A percentile compares a stretch with the other conserved stretches of the same genome.
Evolutionary conservation across 2,329 filamentous ascomycete species (phyloP).

Genomic region (Aspergillus texensis): DNA sequence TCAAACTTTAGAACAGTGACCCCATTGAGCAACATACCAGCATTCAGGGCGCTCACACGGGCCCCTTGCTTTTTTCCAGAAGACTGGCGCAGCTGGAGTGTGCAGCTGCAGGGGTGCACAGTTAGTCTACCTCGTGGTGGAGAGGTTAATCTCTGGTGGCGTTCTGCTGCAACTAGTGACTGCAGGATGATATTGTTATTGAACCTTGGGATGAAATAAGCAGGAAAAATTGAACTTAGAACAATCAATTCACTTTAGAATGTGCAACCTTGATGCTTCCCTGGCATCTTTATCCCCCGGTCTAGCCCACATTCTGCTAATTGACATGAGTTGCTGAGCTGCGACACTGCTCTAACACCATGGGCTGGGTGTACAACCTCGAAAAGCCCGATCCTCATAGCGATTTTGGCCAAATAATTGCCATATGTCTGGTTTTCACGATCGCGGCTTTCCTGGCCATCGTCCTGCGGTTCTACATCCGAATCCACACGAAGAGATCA

Average conservation of each 20-base stretch:
- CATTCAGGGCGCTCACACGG: not conserved
- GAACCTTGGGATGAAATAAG: not conserved
- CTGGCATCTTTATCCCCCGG: not conserved
- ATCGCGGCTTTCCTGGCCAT: conserved; percentile 26
- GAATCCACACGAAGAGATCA: conserved; percentile 21
- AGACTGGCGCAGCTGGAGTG: not conserved
- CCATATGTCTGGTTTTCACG: conserved; percentile 25
- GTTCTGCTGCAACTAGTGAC: not conserved
- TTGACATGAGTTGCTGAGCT: not conserved
- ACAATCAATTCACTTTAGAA: not conserved
- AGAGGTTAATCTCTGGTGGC: not conserved
- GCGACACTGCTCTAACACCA: conserved; percentile 10
- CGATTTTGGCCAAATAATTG: conserved; percentile 25
- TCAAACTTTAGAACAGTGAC: not conserved
- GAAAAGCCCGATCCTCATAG: conserved; percentile 24
- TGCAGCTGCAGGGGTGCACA: not conserved
- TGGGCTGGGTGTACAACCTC: conserved; percentile 36
- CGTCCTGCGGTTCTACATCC: conserved; percentile 28
- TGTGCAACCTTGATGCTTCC: not conserved
- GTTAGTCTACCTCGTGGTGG: not conserved
- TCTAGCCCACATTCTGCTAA: not conserved
- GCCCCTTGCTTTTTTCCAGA: not conserved
- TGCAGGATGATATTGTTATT: not conserved
- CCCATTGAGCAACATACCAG: not conserved
- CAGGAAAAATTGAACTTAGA: not conserved